Percentiles rank a stretch among this genome's conserved stretches.
Evolutionary conservation across 2,329 filamentous ascomycete species (phyloP).

Genomic region (Penicillium sp.): DNA sequence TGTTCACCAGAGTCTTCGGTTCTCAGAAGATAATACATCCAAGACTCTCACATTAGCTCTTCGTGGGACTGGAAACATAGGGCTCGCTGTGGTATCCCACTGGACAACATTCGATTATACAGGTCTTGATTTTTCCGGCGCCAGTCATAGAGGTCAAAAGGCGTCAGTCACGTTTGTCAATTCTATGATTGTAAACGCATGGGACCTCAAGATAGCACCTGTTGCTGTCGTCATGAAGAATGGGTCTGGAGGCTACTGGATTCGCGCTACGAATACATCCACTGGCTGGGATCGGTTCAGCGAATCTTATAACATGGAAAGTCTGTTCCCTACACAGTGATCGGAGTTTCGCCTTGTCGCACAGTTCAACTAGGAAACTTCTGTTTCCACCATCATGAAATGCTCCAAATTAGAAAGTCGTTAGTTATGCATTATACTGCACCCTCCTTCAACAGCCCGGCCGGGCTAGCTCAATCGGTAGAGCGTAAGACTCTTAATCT

Average conservation of each 20-base stretch:
- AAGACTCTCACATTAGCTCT: neutral
- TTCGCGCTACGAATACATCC: neutral
- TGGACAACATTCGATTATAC: constrained; percentile 1
- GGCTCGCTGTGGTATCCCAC: neutral
- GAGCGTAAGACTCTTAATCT: constrained; percentile 31
- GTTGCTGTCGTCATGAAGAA: neutral
- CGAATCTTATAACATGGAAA: neutral
- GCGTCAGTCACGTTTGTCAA: neutral
- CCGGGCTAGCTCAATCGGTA: constrained; percentile 53
- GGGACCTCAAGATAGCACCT: neutral
- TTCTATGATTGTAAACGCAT: neutral
- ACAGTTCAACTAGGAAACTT: neutral
- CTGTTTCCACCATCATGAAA: too few relatives aligned
- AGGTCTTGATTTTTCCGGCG: neutral
- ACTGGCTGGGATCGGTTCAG: neutral
- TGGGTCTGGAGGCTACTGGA: neutral
- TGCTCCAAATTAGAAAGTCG: neutral
- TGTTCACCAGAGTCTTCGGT: neutral
- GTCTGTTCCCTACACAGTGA: neutral
- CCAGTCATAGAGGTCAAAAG: neutral
- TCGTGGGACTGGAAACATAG: neutral
- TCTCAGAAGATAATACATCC: neutral
- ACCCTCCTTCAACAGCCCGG: constrained; percentile 12
- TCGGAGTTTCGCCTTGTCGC: neutral
- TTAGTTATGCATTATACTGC: neutral